Percentiles rank a stretch among this genome's conserved stretches.
These are phyloP conservation scores for Panus rudis DNA, from an alignment of 768 basidiomycete species.

Conservation along the genomic window DNA sequence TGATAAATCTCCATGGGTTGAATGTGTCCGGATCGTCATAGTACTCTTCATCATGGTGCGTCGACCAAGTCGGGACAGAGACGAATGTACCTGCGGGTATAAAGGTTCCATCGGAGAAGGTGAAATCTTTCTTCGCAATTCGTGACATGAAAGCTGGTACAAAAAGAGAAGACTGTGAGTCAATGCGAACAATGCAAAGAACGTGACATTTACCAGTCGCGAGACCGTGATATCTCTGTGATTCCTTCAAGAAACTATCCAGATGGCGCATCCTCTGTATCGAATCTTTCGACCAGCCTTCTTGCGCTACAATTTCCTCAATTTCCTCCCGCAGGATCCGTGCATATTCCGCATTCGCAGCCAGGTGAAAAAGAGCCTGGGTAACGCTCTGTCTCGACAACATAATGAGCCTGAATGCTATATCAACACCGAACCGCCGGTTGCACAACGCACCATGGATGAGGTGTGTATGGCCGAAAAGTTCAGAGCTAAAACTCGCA, in stretches of 20 bases:
- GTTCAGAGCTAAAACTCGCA: conserved; percentile 21
- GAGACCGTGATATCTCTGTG: conserved; percentile 17
- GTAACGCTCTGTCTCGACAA: conserved; percentile 18
- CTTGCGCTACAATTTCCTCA: conserved; percentile 16
- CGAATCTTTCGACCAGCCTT: conserved; percentile 27
- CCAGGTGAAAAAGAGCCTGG: conserved; percentile 24
- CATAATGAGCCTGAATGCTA: neutral
- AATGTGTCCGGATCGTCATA: conserved; percentile 32
- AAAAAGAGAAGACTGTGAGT: neutral
- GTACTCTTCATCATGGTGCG: conserved; percentile 24
- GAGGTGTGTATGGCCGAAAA: conserved; percentile 29
- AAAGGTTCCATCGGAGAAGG: conserved; percentile 36
- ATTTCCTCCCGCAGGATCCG: conserved; percentile 27
- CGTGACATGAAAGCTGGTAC: conserved; percentile 22
- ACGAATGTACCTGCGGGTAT: conserved; percentile 34
- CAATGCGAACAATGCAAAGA: neutral
- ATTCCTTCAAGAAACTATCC: conserved; percentile 29
- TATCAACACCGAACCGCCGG: too few relatives aligned
- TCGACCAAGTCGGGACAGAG: conserved; percentile 20
- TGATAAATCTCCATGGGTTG: conserved; percentile 34
- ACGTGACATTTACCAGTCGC: conserved; percentile 8
- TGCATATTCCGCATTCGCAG: conserved; percentile 19
- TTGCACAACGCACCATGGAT: conserved; percentile 13
- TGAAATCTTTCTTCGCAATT: conserved; percentile 30
- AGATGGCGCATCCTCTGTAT: conserved; percentile 25